A percentile compares a stretch with the other conserved stretches of the same genome.
Conservation (phyloP, 129 eudicot genomes). For the Escallonia herrerae region DNA sequence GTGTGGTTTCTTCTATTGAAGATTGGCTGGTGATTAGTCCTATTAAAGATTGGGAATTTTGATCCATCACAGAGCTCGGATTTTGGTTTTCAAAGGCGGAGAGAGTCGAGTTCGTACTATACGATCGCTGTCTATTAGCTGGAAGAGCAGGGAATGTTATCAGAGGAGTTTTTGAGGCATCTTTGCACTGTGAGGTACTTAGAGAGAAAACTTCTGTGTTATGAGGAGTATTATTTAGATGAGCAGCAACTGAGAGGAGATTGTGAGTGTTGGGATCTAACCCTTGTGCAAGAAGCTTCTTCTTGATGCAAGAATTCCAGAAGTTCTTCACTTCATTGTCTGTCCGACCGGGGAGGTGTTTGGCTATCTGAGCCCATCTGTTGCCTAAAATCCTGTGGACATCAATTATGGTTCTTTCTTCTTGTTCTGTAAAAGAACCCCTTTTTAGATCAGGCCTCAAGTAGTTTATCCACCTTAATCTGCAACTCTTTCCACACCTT, state of each 20-base stretch:
- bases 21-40: conserved; percentile 33
- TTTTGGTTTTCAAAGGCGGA: conserved; percentile 29
- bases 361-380: conserved; percentile 90
- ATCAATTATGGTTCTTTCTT: conserved; percentile 77
- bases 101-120: background rate
- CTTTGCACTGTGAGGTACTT: conserved; percentile 33
- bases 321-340: conserved; percentile 88
- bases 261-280: conserved; percentile 94
- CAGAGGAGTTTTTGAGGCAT: conserved; percentile 7
- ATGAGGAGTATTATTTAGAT: conserved; percentile 21
- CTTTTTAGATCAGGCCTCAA: conserved; percentile 79
- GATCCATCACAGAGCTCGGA: conserved; percentile 15
- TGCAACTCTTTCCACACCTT: conserved; percentile 26
- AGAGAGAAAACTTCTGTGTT: conserved; percentile 26
- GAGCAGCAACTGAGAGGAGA: conserved; percentile 41
- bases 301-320: conserved; percentile 91
- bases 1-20: conserved; percentile 21
- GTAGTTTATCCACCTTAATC: conserved; percentile 1
- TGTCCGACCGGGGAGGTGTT: conserved; percentile 82
- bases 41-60: conserved; percentile 15
- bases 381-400: conserved; percentile 81
- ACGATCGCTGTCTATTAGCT: conserved; percentile 4
- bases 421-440: conserved; percentile 75
- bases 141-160: conserved; percentile 22
- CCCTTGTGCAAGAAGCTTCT: conserved; percentile 84